Conservation (phyloP, 495 filamentous ascomycete species). For the Lichina pygmaea region DNA sequence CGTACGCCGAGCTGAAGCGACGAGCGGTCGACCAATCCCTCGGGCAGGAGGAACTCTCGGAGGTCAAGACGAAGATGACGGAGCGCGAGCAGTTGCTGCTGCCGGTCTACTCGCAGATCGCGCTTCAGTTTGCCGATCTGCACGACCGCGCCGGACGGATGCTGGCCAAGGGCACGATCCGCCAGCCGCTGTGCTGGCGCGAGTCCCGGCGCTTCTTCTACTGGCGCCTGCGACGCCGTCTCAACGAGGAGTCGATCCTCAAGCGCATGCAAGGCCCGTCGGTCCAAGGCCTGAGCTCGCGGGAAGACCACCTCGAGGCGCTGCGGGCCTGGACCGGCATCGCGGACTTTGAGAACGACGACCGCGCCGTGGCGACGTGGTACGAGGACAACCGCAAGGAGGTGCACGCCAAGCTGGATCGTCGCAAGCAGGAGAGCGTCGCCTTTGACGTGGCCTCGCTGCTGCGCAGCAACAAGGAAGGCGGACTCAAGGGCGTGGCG, state of each 20-base stretch:
- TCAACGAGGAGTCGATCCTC: slow-evolving; percentile 90
- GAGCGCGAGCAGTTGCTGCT: slow-evolving; percentile 69
- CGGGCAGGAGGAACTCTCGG: slow-evolving; percentile 40
- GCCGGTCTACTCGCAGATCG: slow-evolving; percentile 80
- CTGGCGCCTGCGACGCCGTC: slow-evolving; percentile 89
- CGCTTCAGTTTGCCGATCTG: slow-evolving; percentile 84
- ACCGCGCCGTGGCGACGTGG: slow-evolving; percentile 73
- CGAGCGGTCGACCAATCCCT: slow-evolving; percentile 39
- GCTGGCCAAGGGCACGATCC: slow-evolving; percentile 89
- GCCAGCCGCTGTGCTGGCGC: slow-evolving; percentile 56
- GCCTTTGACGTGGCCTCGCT: slow-evolving; percentile 54
- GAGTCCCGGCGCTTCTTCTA: slow-evolving; percentile 96
- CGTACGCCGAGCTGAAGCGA: slow-evolving; percentile 61
- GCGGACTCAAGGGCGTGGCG: slow-evolving; percentile 67
- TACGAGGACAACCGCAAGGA: slow-evolving; percentile 85
- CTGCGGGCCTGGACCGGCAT: slow-evolving; percentile 58
- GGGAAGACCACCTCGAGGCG: slow-evolving; percentile 33
- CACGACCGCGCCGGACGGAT: slow-evolving; percentile 95
- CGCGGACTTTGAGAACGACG: slow-evolving; percentile 41
- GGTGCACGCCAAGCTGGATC: slow-evolving; percentile 53
- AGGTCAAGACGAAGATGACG: slow-evolving; percentile 66
- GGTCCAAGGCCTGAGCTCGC: slow-evolving; percentile 11
- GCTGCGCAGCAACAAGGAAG: slow-evolving; percentile 44
- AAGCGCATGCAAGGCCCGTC: slow-evolving; percentile 35
- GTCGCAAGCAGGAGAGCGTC: slow-evolving; percentile 47